Evolutionary conservation across 2,329 filamentous ascomycete species (phyloP), one percentile per base, ranked within the genome.

Genomic region (Sphaerostilbella broomeana): DNA sequence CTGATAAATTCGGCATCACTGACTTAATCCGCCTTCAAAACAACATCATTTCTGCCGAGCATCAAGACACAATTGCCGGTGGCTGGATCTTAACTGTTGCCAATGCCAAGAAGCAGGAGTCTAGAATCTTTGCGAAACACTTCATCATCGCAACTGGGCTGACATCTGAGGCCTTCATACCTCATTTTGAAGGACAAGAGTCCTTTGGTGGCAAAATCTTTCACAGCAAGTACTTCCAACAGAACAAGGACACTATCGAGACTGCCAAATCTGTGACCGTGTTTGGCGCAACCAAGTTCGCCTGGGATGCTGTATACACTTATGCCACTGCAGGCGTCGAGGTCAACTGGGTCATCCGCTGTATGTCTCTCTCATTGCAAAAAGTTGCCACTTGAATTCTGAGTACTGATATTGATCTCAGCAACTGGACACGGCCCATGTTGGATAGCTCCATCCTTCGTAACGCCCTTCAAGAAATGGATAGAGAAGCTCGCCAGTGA

Each of bases 381-480:
- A 21, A 12, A 9, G 9, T 19, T 6, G 8, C 8, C 2, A 18
- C 28, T 30, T 12, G 5, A 25, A 16, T 9, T 13, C 19, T n/a
- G 5, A 35, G n/a, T 21, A 10, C 42, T 44, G 13, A 44, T 25
- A 15, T 17, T 19, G 15, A n/a, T 8, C 21, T 3, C 26, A 62
- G 60, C 53, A 21, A 67, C 60, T 19, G 77, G 77, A 3, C 70
- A 75, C 42, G 78, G 79, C 0, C 76, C 79, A 0, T 63, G 67
- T 0, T 83, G 67, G 68, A 67, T 83, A 57, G 59, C 73, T 0
- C 73, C 75, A 1, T 59, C 73, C 2, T 77, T 76, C 40, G 78
- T 85, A 12, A 84, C 81, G 1, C 79, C 80, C 0, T 53, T 84
- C n/a, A 80, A 80, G 55, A 72, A 70, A 42, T 78, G 75, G 70